Base-by-base conservation (phyloP, 305 asterid genomes). In the Withania somnifera region DNA sequence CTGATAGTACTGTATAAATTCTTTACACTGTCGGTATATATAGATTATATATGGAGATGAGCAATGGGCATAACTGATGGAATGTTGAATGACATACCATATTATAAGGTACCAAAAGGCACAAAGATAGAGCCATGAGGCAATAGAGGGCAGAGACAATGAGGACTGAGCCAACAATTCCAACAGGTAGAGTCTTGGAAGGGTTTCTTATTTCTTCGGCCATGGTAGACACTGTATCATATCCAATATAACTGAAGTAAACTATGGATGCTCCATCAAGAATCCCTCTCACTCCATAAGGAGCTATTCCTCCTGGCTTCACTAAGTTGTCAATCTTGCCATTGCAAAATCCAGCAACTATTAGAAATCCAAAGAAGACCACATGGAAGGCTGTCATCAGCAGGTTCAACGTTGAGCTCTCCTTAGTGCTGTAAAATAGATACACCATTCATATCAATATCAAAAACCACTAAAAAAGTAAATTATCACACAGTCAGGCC, bases 201-300 rank as follows among this genome's bases (percentile, higher is more conserved):
- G 91, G 91, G 77, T 83, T 86, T 75, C 60, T 86, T 40, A 86
- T 86, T 63, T 88, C 89, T 84, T 88, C 91, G 17, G 91, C 91
- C 91, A 86, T 83, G 38, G 91, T 88, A 53, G 91, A 85, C 22
- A 88, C 88, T 79, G 91, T 81, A 24, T 86, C 91, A 83, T 84
- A 88, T 1, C 91, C 89, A 26, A 88, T 86, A 30, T 88, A 88
- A 82, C 89, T 85, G 71, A 88, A 85, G 66, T 86, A 88, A 52
- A 88, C 88, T 42, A 58, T 84, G n/a, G 91, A 87, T 47, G 88
- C 88, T 56, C 89, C 89, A 84, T 88, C 88, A 57, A 86, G 79
- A 14, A 86, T 79, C 19, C 89, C 91, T 47, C 78, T 84, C 2
- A 83, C 77, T 22, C 89, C 88, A 61, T 60, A 86, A 1, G 91